Evolutionary conservation across 176 grass and related monocot genomes (phyloP).

Genomic region (Oryza brachyantha): DNA sequence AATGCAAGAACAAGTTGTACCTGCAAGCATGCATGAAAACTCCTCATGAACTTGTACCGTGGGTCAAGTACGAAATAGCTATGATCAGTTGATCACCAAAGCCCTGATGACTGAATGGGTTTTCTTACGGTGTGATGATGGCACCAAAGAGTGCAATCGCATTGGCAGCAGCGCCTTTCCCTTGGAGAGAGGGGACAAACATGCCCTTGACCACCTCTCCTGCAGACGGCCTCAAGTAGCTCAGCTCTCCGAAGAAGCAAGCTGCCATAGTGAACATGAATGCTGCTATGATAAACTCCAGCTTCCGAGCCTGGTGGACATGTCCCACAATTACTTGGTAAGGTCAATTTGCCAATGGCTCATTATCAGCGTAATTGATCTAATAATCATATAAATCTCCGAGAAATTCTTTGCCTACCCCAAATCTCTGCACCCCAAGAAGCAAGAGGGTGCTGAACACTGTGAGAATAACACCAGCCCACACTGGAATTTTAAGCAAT

Average conservation of each 20-base stretch:
- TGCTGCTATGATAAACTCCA: slow-evolving; percentile 57
- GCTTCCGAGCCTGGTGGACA: slow-evolving; percentile 55
- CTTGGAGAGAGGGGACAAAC: slow-evolving; percentile 60
- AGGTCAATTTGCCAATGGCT: not conserved
- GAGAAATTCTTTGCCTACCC: slow-evolving; percentile 26
- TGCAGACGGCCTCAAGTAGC: slow-evolving; percentile 68
- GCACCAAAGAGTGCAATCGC: slow-evolving; percentile 74
- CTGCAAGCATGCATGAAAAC: slow-evolving; percentile 3
- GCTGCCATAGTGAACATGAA: slow-evolving; percentile 77
- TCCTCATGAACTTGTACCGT: not conserved
- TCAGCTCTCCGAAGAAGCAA: slow-evolving; percentile 81
- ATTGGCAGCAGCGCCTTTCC: slow-evolving; percentile 49
- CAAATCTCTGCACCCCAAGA: slow-evolving; percentile 69
- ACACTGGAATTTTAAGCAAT: slow-evolving; percentile 71
- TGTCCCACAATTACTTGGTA: not conserved
- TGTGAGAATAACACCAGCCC: slow-evolving; percentile 76
- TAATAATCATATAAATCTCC: not conserved
- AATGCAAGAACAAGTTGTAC: slow-evolving; percentile 90
- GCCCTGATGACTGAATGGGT: not conserved
- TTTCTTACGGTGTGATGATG: slow-evolving; percentile 73
- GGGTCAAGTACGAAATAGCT: not conserved
- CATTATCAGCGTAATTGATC: not conserved
- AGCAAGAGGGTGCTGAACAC: slow-evolving; percentile 62
- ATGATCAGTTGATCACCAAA: not conserved
- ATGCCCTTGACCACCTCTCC: slow-evolving; percentile 59